These are phyloP conservation scores for Hortiboletus campestris DNA, from an alignment of 768 basidiomycete species.

Conservation along the genomic window DNA sequence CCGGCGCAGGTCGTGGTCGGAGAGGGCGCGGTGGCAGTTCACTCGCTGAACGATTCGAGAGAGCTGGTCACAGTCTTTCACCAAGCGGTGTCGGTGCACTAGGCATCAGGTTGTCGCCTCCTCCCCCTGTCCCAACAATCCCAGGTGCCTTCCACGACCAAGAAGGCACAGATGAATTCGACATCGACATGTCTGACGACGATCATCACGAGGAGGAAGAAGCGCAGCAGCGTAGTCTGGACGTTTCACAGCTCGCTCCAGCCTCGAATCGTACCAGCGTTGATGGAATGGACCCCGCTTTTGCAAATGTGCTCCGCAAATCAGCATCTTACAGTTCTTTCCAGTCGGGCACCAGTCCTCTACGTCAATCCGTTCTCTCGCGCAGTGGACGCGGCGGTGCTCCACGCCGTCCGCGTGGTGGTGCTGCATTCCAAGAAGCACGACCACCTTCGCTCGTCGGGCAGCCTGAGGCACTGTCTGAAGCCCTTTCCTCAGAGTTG, in stretches of 20 bases:
- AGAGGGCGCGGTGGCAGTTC: slow-evolving; percentile 53
- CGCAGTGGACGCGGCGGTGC: slow-evolving; percentile 50
- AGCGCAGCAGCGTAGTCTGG: slow-evolving; percentile 22
- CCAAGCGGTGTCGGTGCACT: slow-evolving; percentile 38
- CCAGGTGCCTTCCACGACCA: slow-evolving; percentile 31
- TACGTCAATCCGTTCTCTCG: slow-evolving; percentile 56
- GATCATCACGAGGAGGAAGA: slow-evolving; percentile 25
- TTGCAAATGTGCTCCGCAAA: slow-evolving; percentile 74
- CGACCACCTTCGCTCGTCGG: slow-evolving; percentile 71
- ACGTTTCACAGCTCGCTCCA: slow-evolving; percentile 37
- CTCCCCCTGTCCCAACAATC: slow-evolving; percentile 35
- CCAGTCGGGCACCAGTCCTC: slow-evolving; percentile 53
- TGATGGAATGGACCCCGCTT: slow-evolving; percentile 86
- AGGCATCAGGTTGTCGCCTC: slow-evolving; percentile 18
- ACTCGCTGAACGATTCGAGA: slow-evolving; percentile 61
- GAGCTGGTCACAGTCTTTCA: slow-evolving; percentile 52
- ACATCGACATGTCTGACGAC: slow-evolving; percentile 25
- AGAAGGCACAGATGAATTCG: slow-evolving; percentile 19
- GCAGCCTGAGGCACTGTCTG: slow-evolving; percentile 67
- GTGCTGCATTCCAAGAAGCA: slow-evolving; percentile 66
- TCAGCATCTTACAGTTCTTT: slow-evolving; percentile 41
- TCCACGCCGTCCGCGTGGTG: slow-evolving; percentile 57
- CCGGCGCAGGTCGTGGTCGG: slow-evolving; percentile 41
- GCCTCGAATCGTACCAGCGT: slow-evolving; percentile 67
- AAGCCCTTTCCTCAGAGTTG: slow-evolving; percentile 70